Base-by-base conservation (phyloP, 441 rosid species). In the Aleurites moluccanus region DNA sequence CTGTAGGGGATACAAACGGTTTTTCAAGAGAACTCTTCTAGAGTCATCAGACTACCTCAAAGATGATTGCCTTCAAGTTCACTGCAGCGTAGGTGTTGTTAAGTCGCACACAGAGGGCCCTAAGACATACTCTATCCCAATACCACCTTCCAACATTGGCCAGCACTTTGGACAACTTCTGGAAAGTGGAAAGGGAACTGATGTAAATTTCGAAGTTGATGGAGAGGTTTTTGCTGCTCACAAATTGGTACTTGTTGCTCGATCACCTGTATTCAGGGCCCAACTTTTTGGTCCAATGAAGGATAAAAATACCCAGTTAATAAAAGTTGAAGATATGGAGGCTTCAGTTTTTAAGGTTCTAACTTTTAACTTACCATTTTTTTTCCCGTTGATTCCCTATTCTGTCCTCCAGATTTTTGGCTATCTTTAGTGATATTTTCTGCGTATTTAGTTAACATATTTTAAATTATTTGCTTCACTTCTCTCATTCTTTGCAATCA, bases 251-350 rank as follows among this genome's bases (percentile, higher is more conserved):
- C 91, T 96, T 85, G 97, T 93, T 68, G 91, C 97, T 16, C 94
- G 99, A 6, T 96, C 99, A 30, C 98, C 96, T 27, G 98, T 96
- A 53, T 96, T 96, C 81, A 90, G 86, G 81, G 99, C 99, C 33
- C 99, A 96, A 77, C 94, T 96, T 74, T 93, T 85, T 86, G 98
- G 98, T 77, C 99, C 98, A 52, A 89, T 96, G 93, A 96, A 86
- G 81, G 97, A 86, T 85, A 85, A 77, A 8, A 86, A 94, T 64
- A 94, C 97, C 11, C 75, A 72, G 66, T 73, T 62, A 61, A 91
- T 96, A 64, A 83, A 79, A 84, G 83, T 96, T 77, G 97, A 90
- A 85, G 99, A 96, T 78, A 84, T 96, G 73, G 91, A 92, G 83
- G 84, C 97, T 23, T 86, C 93, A 3, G 89, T 91, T 73, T 94